These are phyloP conservation scores for Antrodiella citrinella DNA, from an alignment of 768 basidiomycete species.

Conservation along the genomic window DNA sequence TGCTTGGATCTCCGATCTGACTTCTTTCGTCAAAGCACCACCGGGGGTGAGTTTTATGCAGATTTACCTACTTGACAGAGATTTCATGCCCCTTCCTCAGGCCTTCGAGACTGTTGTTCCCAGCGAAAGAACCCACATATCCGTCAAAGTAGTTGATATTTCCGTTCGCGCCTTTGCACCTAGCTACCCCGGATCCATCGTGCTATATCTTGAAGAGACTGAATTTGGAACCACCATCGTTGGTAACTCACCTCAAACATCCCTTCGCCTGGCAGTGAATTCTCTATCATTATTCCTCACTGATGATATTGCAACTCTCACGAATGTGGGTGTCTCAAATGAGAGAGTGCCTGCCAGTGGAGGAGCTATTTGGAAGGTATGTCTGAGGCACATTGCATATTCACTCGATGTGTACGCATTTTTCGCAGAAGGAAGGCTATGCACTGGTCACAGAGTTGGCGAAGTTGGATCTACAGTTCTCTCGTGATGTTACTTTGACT, in stretches of 20 bases:
- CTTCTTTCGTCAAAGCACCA: conserved; percentile 67
- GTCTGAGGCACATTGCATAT: too few species aligned
- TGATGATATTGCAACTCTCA: conserved; percentile 39
- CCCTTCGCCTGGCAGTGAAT: conserved; percentile 40
- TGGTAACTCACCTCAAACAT: conserved; percentile 52
- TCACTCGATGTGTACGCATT: neutral
- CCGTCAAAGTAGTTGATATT: conserved; percentile 56
- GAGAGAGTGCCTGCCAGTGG: conserved; percentile 25
- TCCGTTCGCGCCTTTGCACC: conserved; percentile 56
- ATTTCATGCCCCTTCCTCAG: too few species aligned
- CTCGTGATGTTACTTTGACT: conserved; percentile 13
- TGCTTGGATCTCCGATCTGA: conserved; percentile 54
- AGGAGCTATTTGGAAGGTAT: conserved; percentile 59
- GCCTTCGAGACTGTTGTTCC: conserved; percentile 92
- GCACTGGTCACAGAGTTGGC: conserved; percentile 56
- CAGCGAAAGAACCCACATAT: conserved; percentile 71
- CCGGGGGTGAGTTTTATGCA: conserved; percentile 72
- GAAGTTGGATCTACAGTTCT: conserved; percentile 39
- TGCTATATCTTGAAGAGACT: conserved; percentile 55
- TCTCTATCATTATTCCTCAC: conserved; percentile 44
- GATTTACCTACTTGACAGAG: neutral
- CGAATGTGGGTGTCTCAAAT: conserved; percentile 4
- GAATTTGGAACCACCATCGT: conserved; percentile 69
- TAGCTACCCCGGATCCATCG: conserved; percentile 54
- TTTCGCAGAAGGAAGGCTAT: conserved; percentile 50